Evolutionary conservation across 1,139 yeast species (phyloP).

Genomic region (Suhomyces maxii): DNA sequence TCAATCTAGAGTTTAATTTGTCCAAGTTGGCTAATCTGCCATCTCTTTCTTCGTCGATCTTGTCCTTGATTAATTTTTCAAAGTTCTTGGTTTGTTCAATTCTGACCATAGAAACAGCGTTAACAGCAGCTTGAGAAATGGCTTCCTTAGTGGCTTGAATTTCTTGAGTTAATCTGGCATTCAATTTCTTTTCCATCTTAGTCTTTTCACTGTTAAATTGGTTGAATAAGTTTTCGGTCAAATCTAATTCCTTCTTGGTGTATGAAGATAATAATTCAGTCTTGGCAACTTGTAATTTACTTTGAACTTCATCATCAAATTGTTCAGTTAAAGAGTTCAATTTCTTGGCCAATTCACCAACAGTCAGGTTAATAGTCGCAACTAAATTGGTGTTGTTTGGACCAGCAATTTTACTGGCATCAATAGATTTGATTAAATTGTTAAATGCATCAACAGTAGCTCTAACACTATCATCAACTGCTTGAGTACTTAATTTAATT

Average conservation of each 20-base stretch:
- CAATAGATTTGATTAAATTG: slow-evolving; percentile 51
- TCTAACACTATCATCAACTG: slow-evolving; percentile 48
- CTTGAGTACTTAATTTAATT: slow-evolving; percentile 26
- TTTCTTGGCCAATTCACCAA: slow-evolving; percentile 33
- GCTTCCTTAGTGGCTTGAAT: slow-evolving; percentile 67
- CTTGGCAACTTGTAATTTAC: slow-evolving; percentile 40
- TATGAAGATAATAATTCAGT: slow-evolving; percentile 57
- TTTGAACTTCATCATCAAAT: slow-evolving; percentile 43
- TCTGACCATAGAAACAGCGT: slow-evolving; percentile 71
- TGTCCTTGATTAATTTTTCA: slow-evolving; percentile 59
- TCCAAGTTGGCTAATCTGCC: slow-evolving; percentile 74
- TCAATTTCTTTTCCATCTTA: slow-evolving; percentile 63
- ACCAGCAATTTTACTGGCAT: slow-evolving; percentile 27
- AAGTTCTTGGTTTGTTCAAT: slow-evolving; percentile 72
- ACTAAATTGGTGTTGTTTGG: slow-evolving; percentile 34
- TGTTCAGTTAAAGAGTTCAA: slow-evolving; percentile 38
- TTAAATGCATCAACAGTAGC: slow-evolving; percentile 53
- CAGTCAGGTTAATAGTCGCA: slow-evolving; percentile 32
- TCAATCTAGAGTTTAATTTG: slow-evolving; percentile 57
- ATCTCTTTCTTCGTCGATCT: slow-evolving; percentile 76
- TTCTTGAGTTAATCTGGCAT: slow-evolving; percentile 61
- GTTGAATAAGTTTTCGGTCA: slow-evolving; percentile 49
- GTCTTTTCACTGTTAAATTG: slow-evolving; percentile 56
- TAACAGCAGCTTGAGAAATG: slow-evolving; percentile 73
- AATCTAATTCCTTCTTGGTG: slow-evolving; percentile 53